These are phyloP conservation scores for Trifolium dubium DNA, from an alignment of 306 rosid genomes.

Conservation along the genomic window DNA sequence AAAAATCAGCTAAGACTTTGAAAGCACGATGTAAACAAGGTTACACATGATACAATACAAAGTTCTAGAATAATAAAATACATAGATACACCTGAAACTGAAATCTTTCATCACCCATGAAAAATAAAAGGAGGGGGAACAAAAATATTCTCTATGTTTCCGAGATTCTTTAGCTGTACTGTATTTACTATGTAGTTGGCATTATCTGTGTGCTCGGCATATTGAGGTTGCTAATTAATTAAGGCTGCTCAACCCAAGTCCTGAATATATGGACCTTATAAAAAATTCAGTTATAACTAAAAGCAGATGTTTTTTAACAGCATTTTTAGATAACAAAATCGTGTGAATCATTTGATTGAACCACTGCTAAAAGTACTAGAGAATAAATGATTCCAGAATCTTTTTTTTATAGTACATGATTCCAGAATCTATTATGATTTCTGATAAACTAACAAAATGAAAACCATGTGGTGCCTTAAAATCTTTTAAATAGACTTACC, in stretches of 20 bases:
- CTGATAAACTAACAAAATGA: constrained; percentile 28
- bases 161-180: constrained; percentile 1
- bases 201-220: background rate
- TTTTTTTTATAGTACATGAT: background rate
- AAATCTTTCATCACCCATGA: constrained; percentile 11
- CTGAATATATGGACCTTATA: background rate
- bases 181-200: constrained; percentile 12
- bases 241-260: constrained; percentile 23
- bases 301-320: background rate
- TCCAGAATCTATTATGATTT: constrained; percentile 32
- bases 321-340: constrained; percentile 8
- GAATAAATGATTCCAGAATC: constrained; percentile 28
- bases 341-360: constrained; percentile 9
- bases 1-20: background rate
- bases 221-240: constrained; percentile 20
- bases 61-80: constrained; percentile 20
- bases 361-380: constrained; percentile 14
- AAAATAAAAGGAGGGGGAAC: background rate
- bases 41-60: background rate
- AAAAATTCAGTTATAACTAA: constrained; percentile 18
- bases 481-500: constrained; percentile 52
- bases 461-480: constrained; percentile 6
- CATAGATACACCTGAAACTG: constrained; percentile 29
- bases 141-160: constrained; percentile 16
- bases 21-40: constrained; percentile 3